Conservation (phyloP, 2,329 filamentous ascomycete species). For the Talaromyces atroroseus region DNA sequence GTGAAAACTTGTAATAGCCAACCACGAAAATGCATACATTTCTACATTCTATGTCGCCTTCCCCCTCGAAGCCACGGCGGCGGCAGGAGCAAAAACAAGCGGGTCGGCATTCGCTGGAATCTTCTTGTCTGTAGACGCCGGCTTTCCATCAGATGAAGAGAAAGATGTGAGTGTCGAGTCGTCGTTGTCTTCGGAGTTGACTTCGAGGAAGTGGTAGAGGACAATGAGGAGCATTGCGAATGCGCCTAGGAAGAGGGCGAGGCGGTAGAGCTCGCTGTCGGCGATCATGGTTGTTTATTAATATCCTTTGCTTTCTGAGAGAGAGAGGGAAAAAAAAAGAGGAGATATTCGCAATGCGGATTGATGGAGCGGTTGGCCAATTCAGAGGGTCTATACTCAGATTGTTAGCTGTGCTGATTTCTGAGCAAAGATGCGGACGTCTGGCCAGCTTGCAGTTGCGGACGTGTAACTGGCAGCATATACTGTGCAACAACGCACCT, state of each 20-base stretch:
- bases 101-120: constrained; percentile 11
- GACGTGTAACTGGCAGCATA: not conserved
- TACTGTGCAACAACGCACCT: not conserved
- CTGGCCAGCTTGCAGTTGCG: constrained; percentile 13
- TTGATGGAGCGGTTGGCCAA: not conserved
- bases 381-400: not conserved
- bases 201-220: constrained; percentile 91
- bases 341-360: not conserved
- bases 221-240: constrained; percentile 88
- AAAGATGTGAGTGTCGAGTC: constrained; percentile 2
- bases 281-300: constrained; percentile 70
- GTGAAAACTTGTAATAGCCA: not conserved
- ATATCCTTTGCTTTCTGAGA: not conserved
- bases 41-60: constrained; percentile 1
- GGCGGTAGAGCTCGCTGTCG: constrained; percentile 81
- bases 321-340: no score
- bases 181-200: constrained; percentile 64
- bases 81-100: constrained; percentile 9
- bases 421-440: constrained; percentile 1
- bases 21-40: not conserved
- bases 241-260: constrained; percentile 89
- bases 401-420: not conserved
- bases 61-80: constrained; percentile 10
- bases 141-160: not conserved
- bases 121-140: constrained; percentile 9